Base-by-base conservation (phyloP, 306 rosid genomes). In the Benincasa hispida region DNA sequence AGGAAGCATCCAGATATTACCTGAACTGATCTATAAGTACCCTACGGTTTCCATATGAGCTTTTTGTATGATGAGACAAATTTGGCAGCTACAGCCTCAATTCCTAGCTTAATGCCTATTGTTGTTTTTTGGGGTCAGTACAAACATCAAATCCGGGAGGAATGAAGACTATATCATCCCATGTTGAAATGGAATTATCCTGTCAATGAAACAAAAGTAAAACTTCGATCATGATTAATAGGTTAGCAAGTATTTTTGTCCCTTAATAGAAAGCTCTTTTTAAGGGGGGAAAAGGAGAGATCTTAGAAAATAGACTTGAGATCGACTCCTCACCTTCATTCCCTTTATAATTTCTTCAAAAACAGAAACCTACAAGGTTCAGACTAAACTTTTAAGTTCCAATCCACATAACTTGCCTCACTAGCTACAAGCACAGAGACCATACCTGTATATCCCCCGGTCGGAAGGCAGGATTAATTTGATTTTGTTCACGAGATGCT, bases 91-190 rank as follows among this genome's bases (percentile, higher is more conserved):
- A 68, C 54, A 41, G 12, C 13, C 74, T 39, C 73, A 67, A 41
- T 11, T 35, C 54, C 67, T 70, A 54, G 1, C 12, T 65, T 6
- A 21, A 25, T 74, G 70, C 27, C 25, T 66, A 37, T 60, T 78
- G 74, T 75, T 72, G 81, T 79, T 73, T 69, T 79, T 79, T 82
- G 67, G 96, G 83, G 69, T 87, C 88, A 51, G 93, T 82, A 25
- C 92, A 77, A 79, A 93, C 85, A 80, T 93, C 91, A 66, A 90
- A 91, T 45, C 97, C 97, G 24, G 98, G 97, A 81, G 98, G 98
- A 72, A 93, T 88, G 76, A 93, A 93, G 78, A 93, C 87, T 72
- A 90, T 82, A 48, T 93, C 92, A 72, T 90, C 87, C 96, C 94
- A 93, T 7, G 48, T 77, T 4, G 89, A 72, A 50, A 86, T 54